Evolutionary conservation across 2,329 filamentous ascomycete genomes (phyloP).

Genomic region (Zasmidium angulare): DNA sequence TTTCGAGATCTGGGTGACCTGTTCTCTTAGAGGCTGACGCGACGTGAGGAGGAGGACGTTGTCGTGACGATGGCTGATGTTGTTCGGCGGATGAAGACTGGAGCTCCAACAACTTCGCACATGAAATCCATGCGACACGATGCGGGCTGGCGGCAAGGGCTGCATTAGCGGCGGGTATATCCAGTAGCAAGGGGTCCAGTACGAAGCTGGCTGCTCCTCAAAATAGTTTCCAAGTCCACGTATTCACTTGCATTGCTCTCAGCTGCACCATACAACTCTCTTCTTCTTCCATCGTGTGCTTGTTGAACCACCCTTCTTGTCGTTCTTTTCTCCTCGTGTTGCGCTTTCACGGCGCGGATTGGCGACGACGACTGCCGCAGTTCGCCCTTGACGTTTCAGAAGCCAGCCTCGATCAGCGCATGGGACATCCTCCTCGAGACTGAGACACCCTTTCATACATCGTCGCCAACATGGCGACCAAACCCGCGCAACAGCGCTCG

Average conservation of each 20-base stretch:
- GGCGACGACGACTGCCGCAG: background rate
- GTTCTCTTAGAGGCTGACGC: background rate
- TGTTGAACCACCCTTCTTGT: conserved; percentile 1
- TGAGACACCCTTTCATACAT: background rate
- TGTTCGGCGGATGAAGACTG: background rate
- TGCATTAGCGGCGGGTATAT: background rate
- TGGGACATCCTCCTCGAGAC: background rate
- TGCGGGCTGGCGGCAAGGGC: background rate
- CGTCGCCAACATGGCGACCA: conserved; percentile 21
- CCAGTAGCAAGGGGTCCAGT: background rate
- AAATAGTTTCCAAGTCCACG: conserved; percentile 3
- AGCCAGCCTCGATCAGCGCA: conserved; percentile 1
- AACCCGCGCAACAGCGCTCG: conserved; percentile 15
- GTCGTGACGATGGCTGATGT: conserved; percentile 1
- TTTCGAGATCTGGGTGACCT: no score
- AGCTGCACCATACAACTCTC: background rate
- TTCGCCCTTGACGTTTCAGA: background rate
- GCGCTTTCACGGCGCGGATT: background rate
- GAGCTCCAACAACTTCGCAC: background rate
- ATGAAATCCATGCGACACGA: background rate
- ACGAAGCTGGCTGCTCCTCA: background rate
- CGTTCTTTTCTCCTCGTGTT: conserved; percentile 1
- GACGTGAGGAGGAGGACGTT: background rate
- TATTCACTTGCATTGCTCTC: background rate
- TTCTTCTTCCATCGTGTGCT: background rate